A percentile compares a stretch with the other conserved stretches of the same genome.
phyloP scores from a whole-genome alignment of 176 grass and related monocot genomes.

The bread wheat (Triticum aestivum) region DNA sequence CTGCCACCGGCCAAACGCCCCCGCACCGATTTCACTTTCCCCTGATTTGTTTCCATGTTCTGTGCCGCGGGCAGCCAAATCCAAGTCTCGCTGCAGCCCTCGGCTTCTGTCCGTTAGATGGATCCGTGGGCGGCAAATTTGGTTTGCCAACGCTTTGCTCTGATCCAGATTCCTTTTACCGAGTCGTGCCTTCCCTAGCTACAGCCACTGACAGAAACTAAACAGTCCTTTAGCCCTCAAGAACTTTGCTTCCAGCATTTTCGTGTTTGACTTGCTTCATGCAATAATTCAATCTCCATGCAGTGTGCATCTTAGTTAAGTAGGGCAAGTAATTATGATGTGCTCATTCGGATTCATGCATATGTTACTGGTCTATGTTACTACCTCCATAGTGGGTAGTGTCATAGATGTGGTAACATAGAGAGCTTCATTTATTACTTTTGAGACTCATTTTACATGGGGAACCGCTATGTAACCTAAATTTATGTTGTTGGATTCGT shows the following conservation, averaged over 20 bases:
- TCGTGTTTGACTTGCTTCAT: neutral
- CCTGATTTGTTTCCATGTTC: neutral
- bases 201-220: neutral
- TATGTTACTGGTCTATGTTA: too few relatives aligned
- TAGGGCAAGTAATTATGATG: neutral
- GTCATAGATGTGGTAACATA: too few relatives aligned
- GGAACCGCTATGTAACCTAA: too few relatives aligned
- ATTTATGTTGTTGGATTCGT: too few relatives aligned
- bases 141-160: neutral
- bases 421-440: too few relatives aligned
- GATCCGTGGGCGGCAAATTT: neutral
- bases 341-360: neutral
- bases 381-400: too few relatives aligned
- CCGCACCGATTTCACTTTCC: neutral
- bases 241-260: neutral
- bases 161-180: neutral
- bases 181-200: neutral
- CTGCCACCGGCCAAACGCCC: neutral
- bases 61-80: neutral
- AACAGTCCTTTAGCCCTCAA: neutral
- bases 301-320: neutral
- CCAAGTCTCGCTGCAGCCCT: neutral
- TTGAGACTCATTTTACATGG: too few relatives aligned
- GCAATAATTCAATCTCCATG: neutral
- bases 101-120: neutral